phyloP scores from a whole-genome alignment of 1,139 yeast species.

The Candida glucosophila region DNA sequence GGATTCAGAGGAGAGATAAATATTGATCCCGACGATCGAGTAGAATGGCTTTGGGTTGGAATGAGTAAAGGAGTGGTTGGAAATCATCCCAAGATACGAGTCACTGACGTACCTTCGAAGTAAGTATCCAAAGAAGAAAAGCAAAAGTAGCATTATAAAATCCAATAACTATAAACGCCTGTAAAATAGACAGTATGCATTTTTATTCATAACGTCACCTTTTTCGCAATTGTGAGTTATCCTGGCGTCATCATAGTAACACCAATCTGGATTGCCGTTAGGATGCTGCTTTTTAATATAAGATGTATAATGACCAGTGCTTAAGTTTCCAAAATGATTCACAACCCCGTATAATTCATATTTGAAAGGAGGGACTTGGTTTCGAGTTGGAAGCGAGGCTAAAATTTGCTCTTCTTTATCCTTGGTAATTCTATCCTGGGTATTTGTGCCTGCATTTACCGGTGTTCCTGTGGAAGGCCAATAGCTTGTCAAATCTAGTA shows the following conservation, averaged over 20 bases:
- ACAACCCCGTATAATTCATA: constrained; percentile 80
- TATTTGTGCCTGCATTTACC: constrained; percentile 11
- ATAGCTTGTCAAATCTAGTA: constrained; percentile 61
- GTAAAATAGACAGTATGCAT: constrained; percentile 74
- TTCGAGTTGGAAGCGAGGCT: constrained; percentile 54
- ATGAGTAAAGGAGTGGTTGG: constrained; percentile 49
- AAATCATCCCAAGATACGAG: constrained; percentile 33
- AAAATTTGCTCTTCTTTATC: constrained; percentile 38
- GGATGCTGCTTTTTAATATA: constrained; percentile 55
- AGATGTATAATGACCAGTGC: constrained; percentile 90
- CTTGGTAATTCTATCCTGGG: constrained; percentile 16
- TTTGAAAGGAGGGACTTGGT: constrained; percentile 71
- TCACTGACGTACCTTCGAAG: constrained; percentile 14
- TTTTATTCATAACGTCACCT: constrained; percentile 42
- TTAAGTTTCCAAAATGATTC: constrained; percentile 74
- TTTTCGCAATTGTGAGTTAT: constrained; percentile 35
- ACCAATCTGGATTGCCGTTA: constrained; percentile 44
- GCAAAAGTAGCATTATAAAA: neutral
- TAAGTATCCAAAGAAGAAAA: constrained; percentile 1
- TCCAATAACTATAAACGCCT: constrained; percentile 22
- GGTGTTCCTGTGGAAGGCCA: constrained; percentile 57
- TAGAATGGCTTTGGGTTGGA: constrained; percentile 73
- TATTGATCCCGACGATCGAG: constrained; percentile 41
- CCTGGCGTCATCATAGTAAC: constrained; percentile 67
- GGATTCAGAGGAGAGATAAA: constrained; percentile 60